Percentiles rank a stretch among this genome's conserved stretches.
These are phyloP conservation scores for Cordyceps cateniannulata DNA, from an alignment of 2,329 filamentous ascomycete species.

Conservation along the genomic window DNA sequence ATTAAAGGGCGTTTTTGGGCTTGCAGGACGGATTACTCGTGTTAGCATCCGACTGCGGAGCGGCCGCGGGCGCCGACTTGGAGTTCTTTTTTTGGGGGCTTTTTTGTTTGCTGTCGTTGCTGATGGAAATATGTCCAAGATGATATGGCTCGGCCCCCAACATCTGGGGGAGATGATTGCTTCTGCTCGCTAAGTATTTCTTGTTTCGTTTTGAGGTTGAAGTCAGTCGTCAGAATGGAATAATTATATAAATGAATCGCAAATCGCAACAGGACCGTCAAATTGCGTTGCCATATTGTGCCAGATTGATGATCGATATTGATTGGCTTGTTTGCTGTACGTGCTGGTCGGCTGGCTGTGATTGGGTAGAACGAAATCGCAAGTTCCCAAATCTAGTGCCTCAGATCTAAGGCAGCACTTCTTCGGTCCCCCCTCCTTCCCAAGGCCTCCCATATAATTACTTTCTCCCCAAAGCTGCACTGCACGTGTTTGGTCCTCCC, in stretches of 20 bases:
- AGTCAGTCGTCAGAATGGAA: too few species aligned
- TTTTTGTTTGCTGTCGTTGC: not conserved
- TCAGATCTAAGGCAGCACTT: not conserved
- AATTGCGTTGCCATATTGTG: not conserved
- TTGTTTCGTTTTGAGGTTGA: not conserved
- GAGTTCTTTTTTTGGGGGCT: not conserved
- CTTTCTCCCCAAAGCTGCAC: constrained; percentile 26
- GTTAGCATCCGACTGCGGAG: not conserved
- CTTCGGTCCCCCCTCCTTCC: not conserved
- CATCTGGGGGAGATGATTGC: not conserved
- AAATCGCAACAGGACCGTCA: too few species aligned
- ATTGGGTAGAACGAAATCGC: not conserved
- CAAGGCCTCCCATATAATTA: constrained; percentile 25
- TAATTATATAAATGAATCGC: too few species aligned
- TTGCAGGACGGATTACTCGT: not conserved
- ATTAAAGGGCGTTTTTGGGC: not conserved
- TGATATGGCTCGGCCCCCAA: not conserved
- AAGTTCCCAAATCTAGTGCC: not conserved
- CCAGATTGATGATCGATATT: not conserved
- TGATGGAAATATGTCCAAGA: not conserved
- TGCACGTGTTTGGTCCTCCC: constrained; percentile 34
- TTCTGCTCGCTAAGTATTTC: not conserved
- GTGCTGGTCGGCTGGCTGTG: not conserved
- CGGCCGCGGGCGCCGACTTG: not conserved
- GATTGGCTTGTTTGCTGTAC: not conserved